Conservation (phyloP, 148 eudicot species). For the Cornus florida region DNA sequence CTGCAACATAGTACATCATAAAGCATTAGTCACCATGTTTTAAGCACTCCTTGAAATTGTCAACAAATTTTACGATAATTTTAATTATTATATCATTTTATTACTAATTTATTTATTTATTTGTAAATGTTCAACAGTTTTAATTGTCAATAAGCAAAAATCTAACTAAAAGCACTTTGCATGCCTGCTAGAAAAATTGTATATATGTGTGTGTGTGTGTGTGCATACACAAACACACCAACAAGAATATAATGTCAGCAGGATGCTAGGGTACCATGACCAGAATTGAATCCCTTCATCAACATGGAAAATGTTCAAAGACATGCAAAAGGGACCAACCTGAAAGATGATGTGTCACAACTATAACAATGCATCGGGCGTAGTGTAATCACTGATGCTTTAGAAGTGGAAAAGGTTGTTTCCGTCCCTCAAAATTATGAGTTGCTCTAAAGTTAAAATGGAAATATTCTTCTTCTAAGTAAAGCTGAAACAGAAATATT, state of each 20-base stretch:
- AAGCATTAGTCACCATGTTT: not conserved
- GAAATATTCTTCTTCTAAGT: too few species aligned
- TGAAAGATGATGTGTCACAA: too few species aligned
- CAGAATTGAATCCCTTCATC: not conserved
- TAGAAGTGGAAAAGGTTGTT: not conserved
- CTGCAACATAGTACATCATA: conserved; percentile 36
- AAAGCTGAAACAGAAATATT: too few species aligned
- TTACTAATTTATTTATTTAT: not conserved
- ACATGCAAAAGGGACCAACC: too few species aligned
- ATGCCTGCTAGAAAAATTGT: not conserved
- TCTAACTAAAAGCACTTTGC: not conserved
- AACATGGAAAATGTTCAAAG: too few species aligned
- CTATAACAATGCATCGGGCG: too few species aligned
- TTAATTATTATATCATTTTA: not conserved
- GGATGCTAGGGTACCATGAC: not conserved
- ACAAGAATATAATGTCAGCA: not conserved
- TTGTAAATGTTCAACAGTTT: too few species aligned
- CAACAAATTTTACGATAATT: not conserved
- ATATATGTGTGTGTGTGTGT: too few species aligned
- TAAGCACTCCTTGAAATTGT: not conserved
- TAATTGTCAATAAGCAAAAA: too few species aligned
- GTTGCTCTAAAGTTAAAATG: not conserved
- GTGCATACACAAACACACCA: not conserved
- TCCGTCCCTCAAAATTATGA: not conserved
- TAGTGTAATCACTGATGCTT: too few species aligned